These are phyloP conservation scores for Baudoinia panamericana DNA, from an alignment of 495 filamentous ascomycete genomes.

Conservation along the genomic window DNA sequence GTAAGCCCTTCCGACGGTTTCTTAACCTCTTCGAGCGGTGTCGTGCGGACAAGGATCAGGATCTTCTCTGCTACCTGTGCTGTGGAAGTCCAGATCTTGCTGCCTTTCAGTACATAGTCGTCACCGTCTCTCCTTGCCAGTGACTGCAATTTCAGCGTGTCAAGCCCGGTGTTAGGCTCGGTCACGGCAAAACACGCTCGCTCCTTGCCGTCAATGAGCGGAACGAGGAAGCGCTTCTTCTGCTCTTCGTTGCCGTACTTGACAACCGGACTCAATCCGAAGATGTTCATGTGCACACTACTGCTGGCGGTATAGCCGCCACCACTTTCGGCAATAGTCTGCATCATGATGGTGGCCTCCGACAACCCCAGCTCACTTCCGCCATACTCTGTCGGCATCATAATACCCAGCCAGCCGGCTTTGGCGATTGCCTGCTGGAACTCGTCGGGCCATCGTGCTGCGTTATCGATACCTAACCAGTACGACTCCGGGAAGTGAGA, in stretches of 20 bases:
- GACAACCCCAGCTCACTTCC: slow-evolving; percentile 23
- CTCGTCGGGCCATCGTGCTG: slow-evolving; percentile 19
- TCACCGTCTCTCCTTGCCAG: slow-evolving; percentile 18
- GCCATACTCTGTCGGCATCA: slow-evolving; percentile 23
- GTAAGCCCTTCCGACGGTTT: slow-evolving; percentile 23
- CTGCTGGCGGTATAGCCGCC: slow-evolving; percentile 21
- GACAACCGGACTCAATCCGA: slow-evolving; percentile 22
- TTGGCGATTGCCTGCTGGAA: slow-evolving; percentile 22
- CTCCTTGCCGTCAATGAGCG: slow-evolving; percentile 23
- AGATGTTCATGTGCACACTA: slow-evolving; percentile 26
- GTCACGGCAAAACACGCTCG: slow-evolving; percentile 24
- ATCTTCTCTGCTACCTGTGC: slow-evolving; percentile 25
- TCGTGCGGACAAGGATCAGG: slow-evolving; percentile 24
- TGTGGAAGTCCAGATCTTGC: slow-evolving; percentile 26
- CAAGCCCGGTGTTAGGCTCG: slow-evolving; percentile 26
- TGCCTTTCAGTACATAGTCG: slow-evolving; percentile 20
- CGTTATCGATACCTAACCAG: slow-evolving; percentile 22
- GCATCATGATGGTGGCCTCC: slow-evolving; percentile 26
- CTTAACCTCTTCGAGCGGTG: slow-evolving; percentile 21
- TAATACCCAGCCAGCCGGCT: slow-evolving; percentile 25
- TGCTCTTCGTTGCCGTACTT: slow-evolving; percentile 25
- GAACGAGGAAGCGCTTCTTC: slow-evolving; percentile 19
- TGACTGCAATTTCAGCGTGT: slow-evolving; percentile 24
- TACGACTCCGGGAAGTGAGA: slow-evolving; percentile 19
- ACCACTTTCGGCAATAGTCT: slow-evolving; percentile 24